Base-by-base conservation (phyloP, 208 protist species). In the Crithidia mellificae region DNA sequence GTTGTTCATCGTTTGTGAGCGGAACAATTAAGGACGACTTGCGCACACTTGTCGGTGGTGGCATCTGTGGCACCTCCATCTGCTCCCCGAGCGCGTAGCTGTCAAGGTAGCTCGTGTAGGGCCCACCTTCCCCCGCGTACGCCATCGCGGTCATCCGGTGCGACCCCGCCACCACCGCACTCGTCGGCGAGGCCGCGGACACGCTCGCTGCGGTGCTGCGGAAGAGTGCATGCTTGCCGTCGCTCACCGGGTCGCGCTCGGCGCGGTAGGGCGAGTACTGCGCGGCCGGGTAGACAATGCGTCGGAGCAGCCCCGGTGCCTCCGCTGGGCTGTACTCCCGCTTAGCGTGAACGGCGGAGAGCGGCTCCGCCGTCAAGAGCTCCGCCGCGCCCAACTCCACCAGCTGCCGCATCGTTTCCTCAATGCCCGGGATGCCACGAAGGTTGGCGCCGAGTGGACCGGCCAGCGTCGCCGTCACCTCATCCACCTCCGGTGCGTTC, bases 251-350 rank as follows among this genome's bases (percentile, higher is more conserved):
- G 57, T 95, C 90, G 7, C 85, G 76, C 17, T 70, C 55, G n/a
- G 63, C 39, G 15, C 87, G 72, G 59, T 87, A 88, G 2, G 90
- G 90, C 11, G 80, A 91, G 77, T 95, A 95, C 43, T 85, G 66
- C 14, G 78, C 81, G 12, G 79, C 30, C 0, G 81, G 79, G 51
- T 95, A 95, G 14, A 92, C 57, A 3, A 78, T 81, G 3, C 84
- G 77, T 7, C 63, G 44, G 41, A 95, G 57, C 2, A 88, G 71
- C 0, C 79, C 78, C 0, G 90, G 87, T 0, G 86, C 75, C 2
- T 74, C 54, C 5, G 49, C 39, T 2, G 83, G 73, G 46, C 83
- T 58, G 68, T 95, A 95, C 27, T 74, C 56, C 0, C 82, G 77
- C 32, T 77, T 34, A 20, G 50, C 39, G 49, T 56, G 53, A 15